Percentiles rank a stretch among this genome's conserved stretches.
Evolutionary conservation across 805 yeast species (phyloP).

Genomic region (Vanderwaltozyma yarrowii): DNA sequence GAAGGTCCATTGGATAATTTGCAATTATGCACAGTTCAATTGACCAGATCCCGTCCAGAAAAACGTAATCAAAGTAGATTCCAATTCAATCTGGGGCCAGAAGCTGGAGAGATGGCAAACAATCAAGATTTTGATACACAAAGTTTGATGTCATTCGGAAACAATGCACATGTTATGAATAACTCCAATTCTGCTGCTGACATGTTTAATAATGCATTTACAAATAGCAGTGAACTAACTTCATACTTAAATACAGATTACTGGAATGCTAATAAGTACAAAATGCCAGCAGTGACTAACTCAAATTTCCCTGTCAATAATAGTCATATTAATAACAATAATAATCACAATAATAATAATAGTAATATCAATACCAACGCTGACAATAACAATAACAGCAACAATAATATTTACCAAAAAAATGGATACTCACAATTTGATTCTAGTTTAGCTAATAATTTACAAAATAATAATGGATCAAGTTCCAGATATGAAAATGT

Average conservation of each 20-base stretch:
- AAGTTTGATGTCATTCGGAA: constrained; percentile 27
- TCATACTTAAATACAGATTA: constrained; percentile 16
- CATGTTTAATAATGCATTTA: constrained; percentile 12
- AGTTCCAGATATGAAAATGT: neutral
- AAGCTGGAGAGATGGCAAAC: constrained; percentile 11
- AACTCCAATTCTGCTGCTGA: too few relatives aligned
- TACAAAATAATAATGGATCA: constrained; percentile 8
- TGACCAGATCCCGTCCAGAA: constrained; percentile 25
- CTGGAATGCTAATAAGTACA: constrained; percentile 13
- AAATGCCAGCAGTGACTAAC: neutral
- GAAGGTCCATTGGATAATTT: constrained; percentile 81
- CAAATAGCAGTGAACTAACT: constrained; percentile 15
- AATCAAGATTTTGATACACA: constrained; percentile 25
- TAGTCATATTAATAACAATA: constrained; percentile 4
- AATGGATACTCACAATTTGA: constrained; percentile 8
- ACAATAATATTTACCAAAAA: constrained; percentile 6
- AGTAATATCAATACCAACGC: constrained; percentile 5
- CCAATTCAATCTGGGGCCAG: constrained; percentile 15
- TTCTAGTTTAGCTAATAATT: constrained; percentile 15
- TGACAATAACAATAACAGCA: neutral
- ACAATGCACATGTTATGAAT: constrained; percentile 10
- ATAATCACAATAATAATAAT: constrained; percentile 5
- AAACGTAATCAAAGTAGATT: constrained; percentile 10
- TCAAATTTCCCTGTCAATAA: neutral
- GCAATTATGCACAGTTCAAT: constrained; percentile 58